Evolutionary conservation across 768 basidiomycete species (phyloP), one percentile per base, ranked within the genome.

Genomic region (Tricholoma furcatifolium): DNA sequence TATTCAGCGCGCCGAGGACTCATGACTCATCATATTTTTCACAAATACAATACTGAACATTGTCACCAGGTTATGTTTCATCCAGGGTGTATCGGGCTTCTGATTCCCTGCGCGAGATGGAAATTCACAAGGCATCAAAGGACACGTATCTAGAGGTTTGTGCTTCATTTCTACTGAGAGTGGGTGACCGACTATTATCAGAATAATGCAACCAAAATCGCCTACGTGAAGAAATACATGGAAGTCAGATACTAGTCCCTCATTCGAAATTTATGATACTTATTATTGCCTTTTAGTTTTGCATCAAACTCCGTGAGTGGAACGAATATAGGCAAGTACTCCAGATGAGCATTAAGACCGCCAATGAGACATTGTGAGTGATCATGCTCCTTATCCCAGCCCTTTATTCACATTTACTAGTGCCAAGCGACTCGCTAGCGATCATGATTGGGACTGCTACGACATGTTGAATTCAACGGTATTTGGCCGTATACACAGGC

Each of bases 391-490:
- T 7, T 40, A 10, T 21, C 9, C 23, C 5, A 47, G 20, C 14
- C n/a, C 14, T 15, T 36, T 18, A 39, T 52, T 40, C 15, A 27
- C 17, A 11, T 34, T 24, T 21, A 11, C 30, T 43, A 83, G 83
- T 46, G 70, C 69, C 17, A 64, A 59, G 43, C 0, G 0, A 0
- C 57, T 75, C 23, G 78, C 79, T 0, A 11, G 41, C 0, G n/a
- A 42, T 3, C 60, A 76, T 55, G 81, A 80, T 6, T 84, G 79
- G 73, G 53, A 68, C 1, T 58, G 65, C 12, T 58, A 55, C 21
- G 75, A 82, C 55, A 63, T 87, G 20, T 30, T 77, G 31, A 66
- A 67, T 11, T 66, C 69, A 3, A 68, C 67, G 2, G 54, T 71
- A 2, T 85, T 74, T 60, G 71, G 72, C 2, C 39, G 60, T 6